Evolutionary conservation across 495 filamentous ascomycete species (phyloP), one percentile per base, ranked within the genome.

Genomic region (Rhypophila decipiens): DNA sequence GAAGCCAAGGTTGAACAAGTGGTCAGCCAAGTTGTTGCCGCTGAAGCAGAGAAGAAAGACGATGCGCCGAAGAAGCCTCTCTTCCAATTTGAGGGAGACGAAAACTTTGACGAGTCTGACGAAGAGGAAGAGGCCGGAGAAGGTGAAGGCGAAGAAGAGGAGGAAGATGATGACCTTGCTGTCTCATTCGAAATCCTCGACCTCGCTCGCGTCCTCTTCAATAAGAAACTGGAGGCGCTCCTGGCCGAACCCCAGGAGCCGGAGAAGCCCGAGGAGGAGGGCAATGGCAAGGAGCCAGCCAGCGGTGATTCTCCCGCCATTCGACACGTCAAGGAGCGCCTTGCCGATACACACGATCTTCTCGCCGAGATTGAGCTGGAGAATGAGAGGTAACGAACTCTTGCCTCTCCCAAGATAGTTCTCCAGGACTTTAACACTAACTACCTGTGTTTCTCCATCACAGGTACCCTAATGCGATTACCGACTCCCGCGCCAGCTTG

Each of bases 351-450:
- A 1, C 87, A 95, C 65, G 89, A 94, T 60, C 79, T 95, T 24
- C 83, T 95, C 51, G 87, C 88, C 8, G 91, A 96, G 63, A 96
- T 99, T 46, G 94, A 87, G 11, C 73, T 97, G 13, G 93, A 99
- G 67, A 94, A 90, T 51, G 94, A 96, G 64, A 76, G 74, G 72
- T 82, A 67, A 44, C 59, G 39, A 18, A 51, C 35, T 39, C 13
- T 5, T 33, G 31, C 21, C 27, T 20, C 45, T 24, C 18, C n/a
- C n/a, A n/a, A n/a, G n/a, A 46, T 41, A 15, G 12, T 49, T 24
- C 31, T 44, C 37, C 41, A 31, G 36, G 44, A 18, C 51, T 65
- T 50, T 60, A 55, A 49, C 31, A 21, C 38, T 40, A 40, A 47
- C 33, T 42, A 47, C 44, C 22, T 52, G 23, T 38, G 20, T 19